Evolutionary conservation across 306 rosid genomes (phyloP), one percentile per base, ranked within the genome.

Genomic region (Vigna nakashimae): DNA sequence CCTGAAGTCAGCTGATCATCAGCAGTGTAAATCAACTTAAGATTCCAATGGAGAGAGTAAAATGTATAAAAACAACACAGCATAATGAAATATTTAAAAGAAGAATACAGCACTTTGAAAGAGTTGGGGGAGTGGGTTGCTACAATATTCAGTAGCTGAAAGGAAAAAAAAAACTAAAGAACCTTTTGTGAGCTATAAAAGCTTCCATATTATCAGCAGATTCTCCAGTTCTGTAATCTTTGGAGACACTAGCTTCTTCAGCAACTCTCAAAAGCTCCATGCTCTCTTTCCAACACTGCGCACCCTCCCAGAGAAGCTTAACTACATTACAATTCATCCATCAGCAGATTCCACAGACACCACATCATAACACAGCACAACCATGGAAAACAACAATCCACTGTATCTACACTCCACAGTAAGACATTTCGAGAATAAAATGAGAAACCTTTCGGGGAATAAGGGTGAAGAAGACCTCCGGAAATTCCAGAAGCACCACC

Each of bases 401-500:
- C 5, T 22, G 43, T 4, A 59, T 10, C 22, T 20, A 57, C 72
- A 75, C 22, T 43, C 7, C 62, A 69, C 32, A 62, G 14, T 40
- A 22, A n/a, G 16, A 38, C 14, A 46, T 9, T 59, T 50, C 14
- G 58, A 76, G 72, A 71, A 52, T 24, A 76, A 51, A 76, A 65
- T 34, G 76, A 50, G 52, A 62, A 50, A 90, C 96, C 97, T 90
- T 94, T 92, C 6, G 98, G 97, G 52, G 97, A 92, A 84, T 94
- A 94, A 79, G 98, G 98, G 65, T 94, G 98, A 70, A 94, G 90
- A 40, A 94, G 94, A 46, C 98, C 98, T 36, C 97, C 95, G 65
- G 98, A 85, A 50, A 94, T 78, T 53, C 97, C 98, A 65, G 95
- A 94, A 67, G 97, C 98, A 59, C 97, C 98, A 5, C 98, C 98